These are phyloP conservation scores for Telopea speciosissima DNA, from an alignment of 177 flowering plant genomes.

Conservation along the genomic window DNA sequence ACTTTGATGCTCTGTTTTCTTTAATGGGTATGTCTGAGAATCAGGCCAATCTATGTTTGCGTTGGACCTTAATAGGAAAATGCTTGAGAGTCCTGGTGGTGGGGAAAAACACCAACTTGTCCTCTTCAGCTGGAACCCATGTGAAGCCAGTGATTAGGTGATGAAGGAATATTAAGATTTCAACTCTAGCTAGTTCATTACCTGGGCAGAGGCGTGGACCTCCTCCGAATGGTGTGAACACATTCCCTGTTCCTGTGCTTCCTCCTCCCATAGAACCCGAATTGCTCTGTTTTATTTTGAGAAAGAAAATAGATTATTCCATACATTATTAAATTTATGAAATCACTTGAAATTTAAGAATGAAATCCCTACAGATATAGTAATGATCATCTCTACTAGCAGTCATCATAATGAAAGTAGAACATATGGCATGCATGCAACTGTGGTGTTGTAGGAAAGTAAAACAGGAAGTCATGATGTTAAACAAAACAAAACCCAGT, in stretches of 20 bases:
- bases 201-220: slow-evolving; percentile 95
- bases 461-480: too few relatives aligned
- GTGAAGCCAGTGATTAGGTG: slow-evolving; percentile 69
- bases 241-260: slow-evolving; percentile 25
- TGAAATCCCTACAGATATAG: too few relatives aligned
- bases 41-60: slow-evolving; percentile 8
- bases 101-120: slow-evolving; percentile 89
- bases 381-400: too few relatives aligned
- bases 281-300: slow-evolving; percentile 37
- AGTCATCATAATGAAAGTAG: too few relatives aligned
- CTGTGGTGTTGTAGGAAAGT: too few relatives aligned
- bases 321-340: too few relatives aligned
- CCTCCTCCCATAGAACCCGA: slow-evolving; percentile 14
- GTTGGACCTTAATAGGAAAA: slow-evolving; percentile 63
- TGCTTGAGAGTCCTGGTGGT: slow-evolving; percentile 88
- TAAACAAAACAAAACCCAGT: too few relatives aligned
- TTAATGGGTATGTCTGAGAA: too few relatives aligned
- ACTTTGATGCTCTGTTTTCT: not conserved
- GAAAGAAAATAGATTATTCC: too few relatives aligned
- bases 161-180: slow-evolving; percentile 82
- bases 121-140: slow-evolving; percentile 80
- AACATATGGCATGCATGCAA: too few relatives aligned
- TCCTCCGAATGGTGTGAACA: slow-evolving; percentile 86
- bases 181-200: slow-evolving; percentile 80
- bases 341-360: too few relatives aligned